phyloP scores from a whole-genome alignment of 192 early-diverging fungal species.

The Podila clonocystis region DNA sequence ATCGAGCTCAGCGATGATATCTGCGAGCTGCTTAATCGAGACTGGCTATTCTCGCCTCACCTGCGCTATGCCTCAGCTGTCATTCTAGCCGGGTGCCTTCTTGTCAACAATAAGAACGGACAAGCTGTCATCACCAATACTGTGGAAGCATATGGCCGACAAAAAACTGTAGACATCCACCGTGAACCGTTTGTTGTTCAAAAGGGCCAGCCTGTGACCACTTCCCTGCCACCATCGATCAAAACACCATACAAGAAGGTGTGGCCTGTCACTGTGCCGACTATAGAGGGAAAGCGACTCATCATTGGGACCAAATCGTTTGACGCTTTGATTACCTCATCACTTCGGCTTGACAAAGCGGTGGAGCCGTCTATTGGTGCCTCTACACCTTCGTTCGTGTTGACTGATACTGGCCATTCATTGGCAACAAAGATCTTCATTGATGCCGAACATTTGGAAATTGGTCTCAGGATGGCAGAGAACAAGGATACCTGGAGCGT shows the following conservation, averaged over 20 bases:
- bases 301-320: constrained; percentile 37
- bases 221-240: constrained; percentile 11
- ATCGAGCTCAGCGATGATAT: constrained; percentile 18
- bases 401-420: constrained; percentile 2
- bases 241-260: constrained; percentile 13
- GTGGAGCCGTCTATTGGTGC: constrained; percentile 22
- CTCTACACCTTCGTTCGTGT: constrained; percentile 15
- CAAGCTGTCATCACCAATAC: constrained; percentile 29
- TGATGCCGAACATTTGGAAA: constrained; percentile 12
- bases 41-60: constrained; percentile 23
- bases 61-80: constrained; percentile 18
- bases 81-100: constrained; percentile 24
- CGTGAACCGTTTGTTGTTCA: constrained; percentile 12
- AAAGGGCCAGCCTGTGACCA: constrained; percentile 9
- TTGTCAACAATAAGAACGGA: constrained; percentile 16
- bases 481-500: constrained; percentile 11
- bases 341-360: constrained; percentile 14
- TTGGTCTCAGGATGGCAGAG: constrained; percentile 12
- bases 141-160: constrained; percentile 29
- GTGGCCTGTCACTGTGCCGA: constrained; percentile 9
- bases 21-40: constrained; percentile 27
- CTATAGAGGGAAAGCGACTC: constrained; percentile 14
- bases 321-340: constrained; percentile 26
- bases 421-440: constrained; percentile 22
- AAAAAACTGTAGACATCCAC: constrained; percentile 18